Conservation (phyloP, 805 yeast genomes). For the Metschnikowia borealis region DNA sequence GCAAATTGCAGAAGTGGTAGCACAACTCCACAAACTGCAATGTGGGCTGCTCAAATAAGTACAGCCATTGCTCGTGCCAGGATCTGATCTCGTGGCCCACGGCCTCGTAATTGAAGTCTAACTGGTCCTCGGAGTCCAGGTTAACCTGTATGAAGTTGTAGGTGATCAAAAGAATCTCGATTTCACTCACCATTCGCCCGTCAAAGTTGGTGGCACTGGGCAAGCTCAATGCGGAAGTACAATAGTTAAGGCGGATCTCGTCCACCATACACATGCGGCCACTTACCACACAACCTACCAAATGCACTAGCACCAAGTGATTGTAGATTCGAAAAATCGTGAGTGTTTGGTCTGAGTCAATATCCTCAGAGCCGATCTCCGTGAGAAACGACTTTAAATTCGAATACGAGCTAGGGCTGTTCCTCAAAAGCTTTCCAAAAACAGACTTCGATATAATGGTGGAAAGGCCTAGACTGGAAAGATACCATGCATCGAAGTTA, state of each 20-base stretch:
- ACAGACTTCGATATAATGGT: conserved; percentile 54
- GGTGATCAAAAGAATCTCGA: conserved; percentile 53
- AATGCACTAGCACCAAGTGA: conserved; percentile 63
- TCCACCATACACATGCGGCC: conserved; percentile 65
- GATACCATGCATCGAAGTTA: conserved; percentile 64
- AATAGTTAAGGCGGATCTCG: conserved; percentile 53
- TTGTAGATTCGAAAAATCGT: conserved; percentile 66
- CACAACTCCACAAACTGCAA: conserved; percentile 72
- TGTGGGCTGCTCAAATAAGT: conserved; percentile 63
- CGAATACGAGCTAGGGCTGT: neutral
- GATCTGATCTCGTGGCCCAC: conserved; percentile 47
- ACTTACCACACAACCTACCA: conserved; percentile 59
- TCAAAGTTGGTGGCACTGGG: conserved; percentile 71
- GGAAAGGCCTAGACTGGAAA: conserved; percentile 62
- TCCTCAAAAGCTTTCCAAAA: conserved; percentile 32
- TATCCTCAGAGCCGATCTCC: conserved; percentile 15
- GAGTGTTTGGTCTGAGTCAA: conserved; percentile 43
- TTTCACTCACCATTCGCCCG: conserved; percentile 78
- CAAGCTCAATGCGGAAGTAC: conserved; percentile 53
- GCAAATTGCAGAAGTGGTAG: conserved; percentile 56
- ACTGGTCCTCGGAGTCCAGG: conserved; percentile 18
- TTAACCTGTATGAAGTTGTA: conserved; percentile 52
- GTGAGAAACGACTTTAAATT: conserved; percentile 5
- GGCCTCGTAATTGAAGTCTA: conserved; percentile 25
- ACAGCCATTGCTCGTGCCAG: conserved; percentile 71